A percentile compares a stretch with the other conserved stretches of the same genome.
Conservation (phyloP, 164 flowering plant species). For the Echeveria elegans region DNA sequence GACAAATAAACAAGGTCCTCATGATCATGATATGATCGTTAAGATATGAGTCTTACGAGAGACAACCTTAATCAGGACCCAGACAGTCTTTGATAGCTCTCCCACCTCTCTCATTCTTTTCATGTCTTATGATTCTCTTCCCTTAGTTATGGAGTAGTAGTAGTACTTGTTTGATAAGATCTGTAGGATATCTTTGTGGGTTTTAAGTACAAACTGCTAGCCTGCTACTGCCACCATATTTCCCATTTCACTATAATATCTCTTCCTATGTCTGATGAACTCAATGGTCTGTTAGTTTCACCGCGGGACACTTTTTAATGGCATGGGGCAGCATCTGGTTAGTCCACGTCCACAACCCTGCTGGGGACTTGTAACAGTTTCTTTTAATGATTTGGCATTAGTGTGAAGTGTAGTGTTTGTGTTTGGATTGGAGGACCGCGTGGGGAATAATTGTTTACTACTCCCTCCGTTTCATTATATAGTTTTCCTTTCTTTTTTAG, state of each 20-base stretch:
- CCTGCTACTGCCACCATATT: background rate
- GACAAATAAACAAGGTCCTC: background rate
- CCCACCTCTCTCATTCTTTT: background rate
- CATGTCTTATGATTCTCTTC: background rate
- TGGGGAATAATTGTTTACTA: background rate
- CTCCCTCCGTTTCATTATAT: no score
- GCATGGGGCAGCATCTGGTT: constrained; percentile 33
- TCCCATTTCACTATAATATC: background rate
- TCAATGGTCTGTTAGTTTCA: background rate
- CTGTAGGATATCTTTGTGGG: background rate
- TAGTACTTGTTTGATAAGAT: background rate
- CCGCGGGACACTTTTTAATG: background rate
- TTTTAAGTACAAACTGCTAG: constrained; percentile 4
- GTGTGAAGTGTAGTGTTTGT: background rate
- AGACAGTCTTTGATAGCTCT: constrained; percentile 20
- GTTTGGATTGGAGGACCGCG: background rate
- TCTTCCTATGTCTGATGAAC: background rate
- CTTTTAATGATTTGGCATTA: background rate
- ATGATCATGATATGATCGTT: background rate
- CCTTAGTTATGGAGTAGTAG: no score
- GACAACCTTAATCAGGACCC: background rate
- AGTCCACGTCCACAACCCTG: background rate
- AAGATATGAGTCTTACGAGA: background rate
- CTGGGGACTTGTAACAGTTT: constrained; percentile 6
- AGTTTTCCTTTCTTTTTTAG: no score